These are phyloP conservation scores for Hibiscus trionum DNA, from an alignment of 345 rosid genomes.

Conservation along the genomic window DNA sequence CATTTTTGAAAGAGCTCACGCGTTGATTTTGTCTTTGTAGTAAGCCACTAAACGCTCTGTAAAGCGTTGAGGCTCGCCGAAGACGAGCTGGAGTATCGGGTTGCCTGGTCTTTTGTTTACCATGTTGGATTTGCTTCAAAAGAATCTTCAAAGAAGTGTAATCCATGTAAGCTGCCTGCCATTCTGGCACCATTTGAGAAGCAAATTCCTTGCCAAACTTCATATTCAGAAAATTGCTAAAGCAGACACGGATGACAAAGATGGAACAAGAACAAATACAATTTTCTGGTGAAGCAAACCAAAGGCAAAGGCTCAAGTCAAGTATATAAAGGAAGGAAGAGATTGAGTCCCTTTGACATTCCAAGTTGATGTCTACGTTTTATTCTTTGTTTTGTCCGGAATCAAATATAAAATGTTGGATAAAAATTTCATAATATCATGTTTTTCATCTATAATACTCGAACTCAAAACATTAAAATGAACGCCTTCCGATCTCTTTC, in stretches of 20 bases:
- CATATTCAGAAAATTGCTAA: conserved; percentile 20
- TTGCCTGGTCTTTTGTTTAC: conserved; percentile 25
- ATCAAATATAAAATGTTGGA: too few relatives aligned
- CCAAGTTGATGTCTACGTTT: too few relatives aligned
- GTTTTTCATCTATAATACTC: too few relatives aligned
- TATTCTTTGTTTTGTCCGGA: too few relatives aligned
- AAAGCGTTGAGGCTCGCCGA: conserved; percentile 29
- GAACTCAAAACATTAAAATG: too few relatives aligned
- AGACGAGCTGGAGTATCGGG: conserved; percentile 15
- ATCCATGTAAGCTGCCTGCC: conserved; percentile 65
- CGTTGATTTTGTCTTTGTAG: conserved; percentile 19
- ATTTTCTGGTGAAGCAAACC: too few relatives aligned
- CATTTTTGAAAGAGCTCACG: background rate
- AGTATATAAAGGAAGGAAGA: too few relatives aligned
- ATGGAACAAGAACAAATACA: background rate
- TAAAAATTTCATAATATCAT: too few relatives aligned
- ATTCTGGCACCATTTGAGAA: conserved; percentile 69
- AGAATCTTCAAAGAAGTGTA: conserved; percentile 37
- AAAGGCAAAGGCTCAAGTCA: too few relatives aligned
- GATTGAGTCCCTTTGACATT: too few relatives aligned
- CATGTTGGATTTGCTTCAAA: conserved; percentile 37
- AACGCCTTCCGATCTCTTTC: too few relatives aligned
- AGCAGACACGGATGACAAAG: background rate
- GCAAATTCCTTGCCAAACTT: conserved; percentile 66
- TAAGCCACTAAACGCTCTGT: conserved; percentile 60